Evolutionary conservation across 495 filamentous ascomycete genomes (phyloP).

Genomic region (Poronia punctata): DNA sequence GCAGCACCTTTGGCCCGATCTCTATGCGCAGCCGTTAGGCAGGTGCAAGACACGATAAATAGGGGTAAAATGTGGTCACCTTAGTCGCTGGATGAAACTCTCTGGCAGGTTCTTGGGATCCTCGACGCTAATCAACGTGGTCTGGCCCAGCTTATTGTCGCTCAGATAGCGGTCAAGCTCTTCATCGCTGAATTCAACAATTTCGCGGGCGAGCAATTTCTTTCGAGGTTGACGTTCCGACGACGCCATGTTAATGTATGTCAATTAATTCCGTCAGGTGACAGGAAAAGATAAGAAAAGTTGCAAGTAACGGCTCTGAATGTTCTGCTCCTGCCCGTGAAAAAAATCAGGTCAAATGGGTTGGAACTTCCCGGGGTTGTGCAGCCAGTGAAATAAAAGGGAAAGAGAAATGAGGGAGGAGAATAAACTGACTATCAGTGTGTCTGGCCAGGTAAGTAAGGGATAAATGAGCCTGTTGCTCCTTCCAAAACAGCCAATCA

Average conservation of each 20-base stretch:
- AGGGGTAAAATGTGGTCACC: conserved; percentile 1
- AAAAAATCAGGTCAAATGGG: too few relatives aligned
- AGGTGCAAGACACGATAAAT: not conserved
- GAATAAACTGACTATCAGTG: too few relatives aligned
- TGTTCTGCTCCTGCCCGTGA: too few relatives aligned
- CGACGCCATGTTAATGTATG: not conserved
- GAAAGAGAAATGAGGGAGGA: too few relatives aligned
- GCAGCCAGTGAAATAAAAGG: too few relatives aligned
- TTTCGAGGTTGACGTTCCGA: not conserved
- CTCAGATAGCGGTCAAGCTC: conserved; percentile 2
- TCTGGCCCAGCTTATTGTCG: not conserved
- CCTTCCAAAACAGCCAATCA: too few relatives aligned
- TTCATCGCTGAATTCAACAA: not conserved
- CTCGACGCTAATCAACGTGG: not conserved
- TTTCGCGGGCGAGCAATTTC: not conserved
- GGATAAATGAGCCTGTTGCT: too few relatives aligned
- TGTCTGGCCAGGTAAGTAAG: too few relatives aligned
- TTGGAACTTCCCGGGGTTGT: too few relatives aligned
- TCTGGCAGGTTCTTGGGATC: conserved; percentile 2
- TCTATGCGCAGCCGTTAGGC: not conserved
- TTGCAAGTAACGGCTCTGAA: too few relatives aligned
- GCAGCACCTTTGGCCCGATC: not conserved
- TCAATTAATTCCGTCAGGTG: not conserved
- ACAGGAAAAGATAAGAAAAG: too few relatives aligned
- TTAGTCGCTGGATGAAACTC: conserved; percentile 5